These are phyloP conservation scores for Candida odintsovae DNA, from an alignment of 805 yeast genomes.

Conservation along the genomic window DNA sequence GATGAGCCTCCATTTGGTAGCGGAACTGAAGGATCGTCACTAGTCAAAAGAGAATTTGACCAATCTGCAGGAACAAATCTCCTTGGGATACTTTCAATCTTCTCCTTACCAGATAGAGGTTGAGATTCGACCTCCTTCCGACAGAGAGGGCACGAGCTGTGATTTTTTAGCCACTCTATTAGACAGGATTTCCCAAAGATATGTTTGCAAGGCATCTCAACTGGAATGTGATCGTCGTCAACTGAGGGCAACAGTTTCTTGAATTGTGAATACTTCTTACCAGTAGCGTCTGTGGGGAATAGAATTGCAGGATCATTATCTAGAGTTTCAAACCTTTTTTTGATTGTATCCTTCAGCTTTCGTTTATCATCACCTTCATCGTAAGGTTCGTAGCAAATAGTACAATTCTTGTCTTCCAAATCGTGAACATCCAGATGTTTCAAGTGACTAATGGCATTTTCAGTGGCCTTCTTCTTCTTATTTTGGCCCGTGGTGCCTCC, in stretches of 20 bases:
- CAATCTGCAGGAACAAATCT: conserved; percentile 16
- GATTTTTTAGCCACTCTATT: conserved; percentile 70
- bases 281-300: conserved; percentile 13
- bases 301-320: conserved; percentile 15
- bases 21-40: conserved; percentile 17
- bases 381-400: conserved; percentile 19
- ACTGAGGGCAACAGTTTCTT: not conserved
- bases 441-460: conserved; percentile 16
- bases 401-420: conserved; percentile 9
- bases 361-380: not conserved
- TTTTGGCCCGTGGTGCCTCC: too few relatives aligned
- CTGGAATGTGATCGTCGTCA: conserved; percentile 49
- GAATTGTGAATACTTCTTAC: conserved; percentile 8
- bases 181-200: conserved; percentile 80
- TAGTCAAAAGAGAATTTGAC: conserved; percentile 8
- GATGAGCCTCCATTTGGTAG: conserved; percentile 5
- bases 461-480: conserved; percentile 15
- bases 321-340: conserved; percentile 2
- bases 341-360: conserved; percentile 1
- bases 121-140: conserved; percentile 20
- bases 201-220: conserved; percentile 79
- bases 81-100: conserved; percentile 10
- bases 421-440: conserved; percentile 6
- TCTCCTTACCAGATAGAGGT: conserved; percentile 6
- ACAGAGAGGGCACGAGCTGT: conserved; percentile 82